Base-by-base conservation (phyloP, 345 rosid genomes). In the Eucalyptus cloeziana region DNA sequence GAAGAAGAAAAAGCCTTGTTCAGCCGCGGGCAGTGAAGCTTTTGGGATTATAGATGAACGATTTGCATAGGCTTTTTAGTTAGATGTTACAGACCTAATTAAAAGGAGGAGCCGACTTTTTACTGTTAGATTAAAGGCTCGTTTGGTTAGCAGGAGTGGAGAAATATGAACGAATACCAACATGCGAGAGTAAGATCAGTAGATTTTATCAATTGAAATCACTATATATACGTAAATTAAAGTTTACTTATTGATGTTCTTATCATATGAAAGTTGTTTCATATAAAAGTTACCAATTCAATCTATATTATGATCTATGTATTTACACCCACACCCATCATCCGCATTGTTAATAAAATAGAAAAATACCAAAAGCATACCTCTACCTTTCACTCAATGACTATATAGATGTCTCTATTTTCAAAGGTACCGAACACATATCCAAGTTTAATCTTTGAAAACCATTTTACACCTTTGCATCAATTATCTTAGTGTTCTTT, bases 11-110 rank as follows among this genome's bases (percentile, higher is more conserved):
- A 30, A n/a, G 33, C 76, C 76, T 4, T 64, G 40, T 14, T 64
- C 37, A 7, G 40, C 37, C 2, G 3, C 3, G 21, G 0, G 0
- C 0, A 7, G 76, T n/a, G 31, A n/a, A 15, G 40, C 31, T n/a
- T 7, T 64, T 64, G 76, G 40, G 37, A 15, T 64, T 64, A 64
- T 21, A 64, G 37, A 64, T 0, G 76, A 64, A n/a, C 76, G 40
- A 64, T 15, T n/a, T 6, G 76, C 11, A 64, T 64, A 4, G 76
- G 10, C 76, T 64, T n/a, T n/a, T 64, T n/a, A 64, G 40, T 64
- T n/a, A 64, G 37, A 64, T 14, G 76, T 7, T 15, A n/a, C 0
- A 64, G 37, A 6, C 37, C 40, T 14, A 15, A 64, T n/a, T 64
- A 64, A n/a, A 64, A n/a, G 76, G 40, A 64, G 21, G 21, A 64